Evolutionary conservation across 2,329 filamentous ascomycete genomes (phyloP), one percentile per base, ranked within the genome.

Genomic region (Colletotrichum tanaceti): DNA sequence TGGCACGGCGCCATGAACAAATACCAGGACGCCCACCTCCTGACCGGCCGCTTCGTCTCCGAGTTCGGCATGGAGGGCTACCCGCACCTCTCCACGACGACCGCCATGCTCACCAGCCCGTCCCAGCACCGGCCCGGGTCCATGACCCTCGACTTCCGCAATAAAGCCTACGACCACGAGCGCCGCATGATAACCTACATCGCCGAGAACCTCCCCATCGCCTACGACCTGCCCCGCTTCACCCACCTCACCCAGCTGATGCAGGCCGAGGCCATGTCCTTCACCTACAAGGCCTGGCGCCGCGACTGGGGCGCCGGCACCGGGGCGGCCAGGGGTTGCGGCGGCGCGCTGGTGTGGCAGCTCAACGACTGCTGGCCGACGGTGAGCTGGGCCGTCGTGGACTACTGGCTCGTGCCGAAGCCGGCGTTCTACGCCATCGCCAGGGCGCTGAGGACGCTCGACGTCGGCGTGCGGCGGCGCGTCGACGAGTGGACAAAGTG

Each of bases 1-100:
- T 95, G 92, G 92, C 92, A 95, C 75, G 89, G 90, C 44, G 89
- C 85, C 3, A 91, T 93, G 77, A 89, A 92, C 73, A 91, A 91
- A 68, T 94, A 94, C 74, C 92, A 95, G 75, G 89, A 92, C 70
- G 92, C 90, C 59, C 86, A 90, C 71, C 86, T 85, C 22, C 84
- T 94, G 3, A 87, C 88, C 18, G 92, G 92, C 16, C 87, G 92
- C 2, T 95, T 95, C 80, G 90, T 93, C 71, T 92, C 90, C 72
- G 92, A 95, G 74, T 95, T 94, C 72, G 92, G 92, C 66, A 94
- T 94, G 91, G 88, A 93, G 76, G 90, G 90, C 0, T 93, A 93
- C 75, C 93, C 93, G 0, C 87, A 91, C 75, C 84, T 93, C 71
- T 84, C 89, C 58, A 94, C 93, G 0, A 90, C 93, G 70, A 85